Base-by-base conservation (phyloP, 306 rosid species). In the Malus sieversii region DNA sequence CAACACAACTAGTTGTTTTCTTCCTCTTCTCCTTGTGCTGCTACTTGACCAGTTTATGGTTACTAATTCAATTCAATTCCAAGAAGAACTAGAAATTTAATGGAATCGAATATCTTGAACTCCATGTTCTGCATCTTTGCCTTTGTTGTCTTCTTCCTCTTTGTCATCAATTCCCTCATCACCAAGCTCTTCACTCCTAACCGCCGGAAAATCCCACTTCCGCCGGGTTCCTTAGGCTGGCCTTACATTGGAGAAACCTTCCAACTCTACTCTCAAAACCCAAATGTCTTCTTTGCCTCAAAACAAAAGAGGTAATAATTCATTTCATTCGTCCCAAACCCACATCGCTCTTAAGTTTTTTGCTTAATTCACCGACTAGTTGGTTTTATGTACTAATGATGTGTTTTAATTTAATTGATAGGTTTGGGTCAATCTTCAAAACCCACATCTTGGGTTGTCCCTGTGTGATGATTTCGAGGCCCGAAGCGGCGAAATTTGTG, bases 371-470 rank as follows among this genome's bases (percentile, higher is more conserved):
- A 65, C 4, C 22, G 55, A 10, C 25, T 60, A 30, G 18, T 23
- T 35, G 20, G 44, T 52, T 33, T 70, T 12, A 73, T 52, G 11
- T 12, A 53, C 4, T 44, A 51, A 32, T 23, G 25, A 22, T 48
- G 4, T 48, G 18, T 48, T 48, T 48, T 48, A 2, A 48, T 5
- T 48, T 48, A 18, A 48, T 15, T 48, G 14, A 73, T 71, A 94
- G 97, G 90, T 95, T 85, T 80, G 99, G 99, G 22, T 80, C 97
- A 11, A 87, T 95, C 85, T 95, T 92, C 93, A 95, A 95, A 90
- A 86, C 99, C 44, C 97, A 95, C 93, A 90, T 95, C 85, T 69
- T 95, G 81, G 99, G 99, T 4, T 95, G 97, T 77, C 99, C 99
- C 10, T 92, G 97, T 35, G 97, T 90, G 78, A 92, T 95, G 99